Evolutionary conservation across 345 rosid species (phyloP).

Genomic region (Citrus hindsii): DNA sequence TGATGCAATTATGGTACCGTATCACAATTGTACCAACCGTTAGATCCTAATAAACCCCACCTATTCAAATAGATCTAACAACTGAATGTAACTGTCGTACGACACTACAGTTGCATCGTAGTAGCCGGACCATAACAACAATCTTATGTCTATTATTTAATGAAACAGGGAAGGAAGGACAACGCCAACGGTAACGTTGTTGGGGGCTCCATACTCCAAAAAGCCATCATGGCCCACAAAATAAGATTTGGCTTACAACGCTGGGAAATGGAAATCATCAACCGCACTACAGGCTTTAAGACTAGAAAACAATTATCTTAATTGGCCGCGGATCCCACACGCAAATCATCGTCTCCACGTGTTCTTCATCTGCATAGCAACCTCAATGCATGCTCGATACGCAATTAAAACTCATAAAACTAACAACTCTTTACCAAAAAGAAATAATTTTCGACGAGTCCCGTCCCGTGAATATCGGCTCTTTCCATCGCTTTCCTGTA

Average conservation of each 20-base stretch:
- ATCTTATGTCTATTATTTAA: no score
- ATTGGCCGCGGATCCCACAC: neutral
- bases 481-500: neutral
- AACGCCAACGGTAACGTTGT: neutral
- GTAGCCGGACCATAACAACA: no score
- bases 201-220: neutral
- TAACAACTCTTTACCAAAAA: neutral
- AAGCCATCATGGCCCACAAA: neutral
- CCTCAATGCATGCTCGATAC: neutral
- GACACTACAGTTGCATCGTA: no score
- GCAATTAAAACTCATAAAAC: neutral
- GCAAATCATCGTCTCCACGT: neutral
- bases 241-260: neutral
- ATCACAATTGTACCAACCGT: rapidly evolving
- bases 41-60: rapidly evolving
- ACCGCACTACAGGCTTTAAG: no score
- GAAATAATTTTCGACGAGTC: no score
- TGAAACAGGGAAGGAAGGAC: neutral
- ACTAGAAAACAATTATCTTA: neutral
- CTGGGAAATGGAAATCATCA: no score
- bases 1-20: rapidly evolving
- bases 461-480: slow-evolving; percentile 4
- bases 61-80: no score
- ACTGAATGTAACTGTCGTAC: no score
- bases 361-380: neutral